Evolutionary conservation across 768 basidiomycete genomes (phyloP), one percentile per base, ranked within the genome.

Genomic region (Lentinus tigrinus): DNA sequence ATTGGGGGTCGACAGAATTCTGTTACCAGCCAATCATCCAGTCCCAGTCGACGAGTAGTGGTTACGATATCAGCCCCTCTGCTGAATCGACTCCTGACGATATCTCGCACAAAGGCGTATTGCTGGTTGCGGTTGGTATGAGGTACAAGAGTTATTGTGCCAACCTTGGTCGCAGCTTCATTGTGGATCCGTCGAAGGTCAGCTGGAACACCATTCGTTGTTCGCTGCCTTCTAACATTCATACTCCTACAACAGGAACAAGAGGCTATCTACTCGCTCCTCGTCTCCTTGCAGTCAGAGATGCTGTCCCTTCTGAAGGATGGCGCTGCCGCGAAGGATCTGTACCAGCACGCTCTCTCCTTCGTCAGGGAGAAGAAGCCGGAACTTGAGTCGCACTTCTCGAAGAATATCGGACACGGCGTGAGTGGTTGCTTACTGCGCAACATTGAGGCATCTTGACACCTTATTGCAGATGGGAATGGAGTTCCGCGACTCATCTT

Each of bases 1-100:
- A 99, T 69, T 96, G 91, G 84, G 76, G 78, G n/a, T 81, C 87
- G 2, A 88, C 90, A 6, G 97, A 99, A 72, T 96, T 95, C 74
- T 91, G 91, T 64, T 98, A 96, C 72, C 85, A 91, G 2, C 95
- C 96, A 2, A 95, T 98, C 70, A 92, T 98, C 69, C 96, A 98
- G 64, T 98, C 95, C 6, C 89, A 88, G 40, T 89, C 92, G 8
- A 89, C 89, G 36, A 83, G 80, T 58, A 78, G 82, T 10, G 91
- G 92, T 7, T 98, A 96, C 70, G 96, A 98, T 70, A 77, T 98
- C 47, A 85, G 88, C 57, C 88, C 89, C 39, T 90, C 88, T 1
- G 93, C 93, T 0, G 88, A 93, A 70, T 94, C 95, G 6, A 87
- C 92, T 21, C 77, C 83, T 26, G 91, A 96, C 66, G 80, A 81